Evolutionary conservation across 2,329 filamentous ascomycete species (phyloP), one percentile per base, ranked within the genome.

Genomic region (Colletotrichum lentis): DNA sequence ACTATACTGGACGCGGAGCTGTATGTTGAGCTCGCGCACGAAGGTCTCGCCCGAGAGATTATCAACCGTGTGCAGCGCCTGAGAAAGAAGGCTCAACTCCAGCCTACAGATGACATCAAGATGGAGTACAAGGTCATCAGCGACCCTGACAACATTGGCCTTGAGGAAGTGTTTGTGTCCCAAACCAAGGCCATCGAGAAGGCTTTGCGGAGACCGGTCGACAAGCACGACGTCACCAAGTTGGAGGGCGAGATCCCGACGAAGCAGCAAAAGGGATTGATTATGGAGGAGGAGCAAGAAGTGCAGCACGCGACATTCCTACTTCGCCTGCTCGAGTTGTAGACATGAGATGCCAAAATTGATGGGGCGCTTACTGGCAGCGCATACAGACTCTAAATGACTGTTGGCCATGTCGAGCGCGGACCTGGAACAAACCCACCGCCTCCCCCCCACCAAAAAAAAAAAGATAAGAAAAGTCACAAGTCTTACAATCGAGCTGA

Each of bases 51-150:
- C 1, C 87, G 96, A 74, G 96, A 98, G 80, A 91, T 99, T 72
- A 91, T 99, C 82, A 92, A 97, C 78, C 90, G 95, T 47, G 91
- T 99, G 24, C 96, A 99, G 81, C 88, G 92, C 72, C 84, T 98
- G 70, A 90, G 96, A 72, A 99, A 99, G 87, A 96, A 96, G 83
- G 94, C 94, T 8, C 93, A 93, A 0, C 84, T 99, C 60, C 88
- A 94, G 71, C 89, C 94, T 1, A 98, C 95, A 0, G 96, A 99
- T 76, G 96, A 98, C 76, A 90, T 99, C 70, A 92, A 91, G 81
- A 97, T 99, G 92, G 92, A 96, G 78, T 98, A 97, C 81, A 85
- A 85, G 66, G 88, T 98, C 5, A 81, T 96, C 56, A 85, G 88
- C 8, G 94, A 97, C 75, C 91, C 92, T 0, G 91, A 96, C 2